Percentiles rank a stretch among this genome's conserved stretches.
Conservation (phyloP, 129 eudicot genomes). For the carrot (Daucus carota) region DH1_v3.0 NC_030383.2:62567001-62567500, state of each 20-base stretch:
- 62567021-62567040: slow-evolving; percentile 28
- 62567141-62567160: slow-evolving; percentile 20
- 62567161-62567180: slow-evolving; percentile 35
- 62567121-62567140: neutral
- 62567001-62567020: slow-evolving; percentile 40
- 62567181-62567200: slow-evolving; percentile 42
- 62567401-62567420: slow-evolving; percentile 36
- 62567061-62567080: slow-evolving; percentile 31
- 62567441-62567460: slow-evolving; percentile 53
- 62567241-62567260: too few relatives aligned
- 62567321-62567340: slow-evolving; percentile 35
- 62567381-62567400: slow-evolving; percentile 32
- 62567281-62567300: slow-evolving; percentile 49
- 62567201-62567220: too few relatives aligned
- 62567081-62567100: slow-evolving; percentile 1
- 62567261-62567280: neutral
- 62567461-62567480: slow-evolving; percentile 82
- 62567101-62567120: slow-evolving; percentile 34
- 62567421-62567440: slow-evolving; percentile 54
- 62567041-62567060: slow-evolving; percentile 35
- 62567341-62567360: slow-evolving; percentile 39
- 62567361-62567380: slow-evolving; percentile 42
- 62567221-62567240: too few relatives aligned
- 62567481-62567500: slow-evolving; percentile 46
- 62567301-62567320: slow-evolving; percentile 33